These are phyloP conservation scores for Chenopodium berlandieri DNA, from an alignment of 148 eudicot species.

Conservation along the genomic window DNA sequence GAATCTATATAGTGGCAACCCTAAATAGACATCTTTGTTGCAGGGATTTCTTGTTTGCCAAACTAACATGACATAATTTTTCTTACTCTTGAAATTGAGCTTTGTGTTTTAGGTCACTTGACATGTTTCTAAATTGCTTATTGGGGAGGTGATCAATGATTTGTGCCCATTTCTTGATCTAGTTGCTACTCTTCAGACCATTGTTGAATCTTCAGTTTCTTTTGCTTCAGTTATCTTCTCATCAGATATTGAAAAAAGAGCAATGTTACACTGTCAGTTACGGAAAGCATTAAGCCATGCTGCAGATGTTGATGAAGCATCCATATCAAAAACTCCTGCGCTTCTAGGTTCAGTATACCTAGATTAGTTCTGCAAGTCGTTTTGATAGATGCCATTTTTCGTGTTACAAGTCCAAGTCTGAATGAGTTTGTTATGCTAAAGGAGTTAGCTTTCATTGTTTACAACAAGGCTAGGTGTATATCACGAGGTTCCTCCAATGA, in stretches of 20 bases:
- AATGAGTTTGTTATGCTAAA: slow-evolving; percentile 74
- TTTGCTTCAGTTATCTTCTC: slow-evolving; percentile 66
- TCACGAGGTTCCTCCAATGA: slow-evolving; percentile 63
- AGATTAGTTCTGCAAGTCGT: slow-evolving; percentile 85
- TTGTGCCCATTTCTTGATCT: slow-evolving; percentile 99
- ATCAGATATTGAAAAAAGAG: slow-evolving; percentile 81
- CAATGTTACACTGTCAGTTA: slow-evolving; percentile 66
- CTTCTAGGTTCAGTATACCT: slow-evolving; percentile 86
- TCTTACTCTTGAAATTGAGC: slow-evolving; percentile 6
- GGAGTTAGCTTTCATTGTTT: slow-evolving; percentile 93
- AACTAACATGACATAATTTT: neutral
- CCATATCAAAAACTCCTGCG: slow-evolving; percentile 68
- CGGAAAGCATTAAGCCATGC: slow-evolving; percentile 83
- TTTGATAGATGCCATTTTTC: slow-evolving; percentile 80
- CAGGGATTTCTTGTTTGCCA: too few relatives aligned
- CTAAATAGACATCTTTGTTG: too few relatives aligned
- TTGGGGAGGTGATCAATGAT: slow-evolving; percentile 78
- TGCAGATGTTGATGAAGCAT: slow-evolving; percentile 83
- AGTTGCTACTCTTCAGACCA: slow-evolving; percentile 72
- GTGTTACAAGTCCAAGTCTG: slow-evolving; percentile 78
- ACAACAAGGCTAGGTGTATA: slow-evolving; percentile 89
- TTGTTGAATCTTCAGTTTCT: slow-evolving; percentile 77
- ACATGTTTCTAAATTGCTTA: slow-evolving; percentile 15
- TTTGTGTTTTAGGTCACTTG: slow-evolving; percentile 5
- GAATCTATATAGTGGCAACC: too few relatives aligned